Percentiles rank a stretch among this genome's conserved stretches.
Conservation (phyloP, 805 yeast species). For the Candida saitoana region DNA sequence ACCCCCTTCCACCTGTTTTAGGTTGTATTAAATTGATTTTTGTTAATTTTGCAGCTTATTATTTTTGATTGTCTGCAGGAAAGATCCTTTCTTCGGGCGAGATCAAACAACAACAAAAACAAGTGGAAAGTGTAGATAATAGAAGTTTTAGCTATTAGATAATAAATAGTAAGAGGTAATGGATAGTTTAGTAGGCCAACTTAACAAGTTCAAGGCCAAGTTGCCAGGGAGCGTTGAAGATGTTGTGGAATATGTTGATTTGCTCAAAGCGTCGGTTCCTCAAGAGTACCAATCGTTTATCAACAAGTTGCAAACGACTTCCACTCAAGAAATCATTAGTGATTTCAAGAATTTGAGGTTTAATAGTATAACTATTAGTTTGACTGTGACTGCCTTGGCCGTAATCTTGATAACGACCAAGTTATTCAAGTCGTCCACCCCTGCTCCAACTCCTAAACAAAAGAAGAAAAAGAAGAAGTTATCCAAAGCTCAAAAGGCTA, state of each 20-base stretch:
- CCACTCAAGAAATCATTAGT: conserved; percentile 17
- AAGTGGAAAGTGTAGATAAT: too few relatives aligned
- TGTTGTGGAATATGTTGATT: conserved; percentile 7
- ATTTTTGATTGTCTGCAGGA: too few relatives aligned
- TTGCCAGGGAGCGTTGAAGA: conserved; percentile 10
- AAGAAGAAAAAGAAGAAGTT: conserved; percentile 33
- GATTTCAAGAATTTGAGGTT: conserved; percentile 27
- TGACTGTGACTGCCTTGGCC: conserved; percentile 27
- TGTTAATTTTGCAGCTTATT: too few relatives aligned
- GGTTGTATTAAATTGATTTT: too few relatives aligned
- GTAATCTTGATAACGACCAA: conserved; percentile 22
- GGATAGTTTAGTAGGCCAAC: conserved; percentile 10
- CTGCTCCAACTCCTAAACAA: conserved; percentile 11
- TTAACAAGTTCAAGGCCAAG: conserved; percentile 7
- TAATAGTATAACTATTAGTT: conserved; percentile 32
- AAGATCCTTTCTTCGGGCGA: too few relatives aligned
- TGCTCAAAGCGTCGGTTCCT: conserved; percentile 9
- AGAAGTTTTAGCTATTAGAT: too few relatives aligned
- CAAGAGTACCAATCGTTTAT: conserved; percentile 13
- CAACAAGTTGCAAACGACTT: not conserved
- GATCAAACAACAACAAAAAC: not conserved
- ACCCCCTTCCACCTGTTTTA: not conserved
- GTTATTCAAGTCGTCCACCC: conserved; percentile 13
- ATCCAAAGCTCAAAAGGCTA: conserved; percentile 38
- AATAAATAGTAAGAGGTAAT: conserved; percentile 5